Evolutionary conservation across 371 early-diverging fungal species (phyloP).

Genomic region (Syncephalis plumigaleata): DNA sequence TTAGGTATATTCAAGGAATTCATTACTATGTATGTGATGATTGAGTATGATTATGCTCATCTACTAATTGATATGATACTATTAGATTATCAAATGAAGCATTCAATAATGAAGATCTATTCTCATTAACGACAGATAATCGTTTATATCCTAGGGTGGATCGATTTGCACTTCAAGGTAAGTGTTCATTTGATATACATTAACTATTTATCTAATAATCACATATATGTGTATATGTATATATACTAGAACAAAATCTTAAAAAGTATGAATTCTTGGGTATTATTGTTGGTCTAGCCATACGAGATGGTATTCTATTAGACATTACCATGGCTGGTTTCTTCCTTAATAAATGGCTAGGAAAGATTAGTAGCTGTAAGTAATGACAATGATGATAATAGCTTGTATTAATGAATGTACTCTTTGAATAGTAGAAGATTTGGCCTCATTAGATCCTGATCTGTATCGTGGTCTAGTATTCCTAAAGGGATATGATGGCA

Average conservation of each 20-base stretch:
- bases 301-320: constrained; percentile 85
- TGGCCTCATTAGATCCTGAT: constrained; percentile 72
- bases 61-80: not conserved
- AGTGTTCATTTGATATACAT: not conserved
- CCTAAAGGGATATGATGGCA: constrained; percentile 57
- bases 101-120: too few species aligned
- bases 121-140: too few species aligned
- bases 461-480: constrained; percentile 67
- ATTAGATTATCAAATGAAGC: too few species aligned
- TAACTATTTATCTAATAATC: constrained; percentile 1
- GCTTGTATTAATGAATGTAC: constrained; percentile 4
- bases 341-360: constrained; percentile 78
- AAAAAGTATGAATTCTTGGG: constrained; percentile 70
- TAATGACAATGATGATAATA: not conserved
- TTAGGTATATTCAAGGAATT: constrained; percentile 55
- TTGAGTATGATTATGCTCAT: too few species aligned
- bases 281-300: constrained; percentile 81
- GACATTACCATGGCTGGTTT: constrained; percentile 85
- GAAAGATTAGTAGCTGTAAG: constrained; percentile 22
- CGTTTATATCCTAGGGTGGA: too few species aligned
- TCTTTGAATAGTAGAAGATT: constrained; percentile 51
- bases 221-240: not conserved
- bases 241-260: not conserved
- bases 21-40: constrained; percentile 35
- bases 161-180: too few species aligned